These are phyloP conservation scores for Stramenopiles sp. DNA, from an alignment of 352 stramenopile genomes.

Conservation along the genomic window DNA sequence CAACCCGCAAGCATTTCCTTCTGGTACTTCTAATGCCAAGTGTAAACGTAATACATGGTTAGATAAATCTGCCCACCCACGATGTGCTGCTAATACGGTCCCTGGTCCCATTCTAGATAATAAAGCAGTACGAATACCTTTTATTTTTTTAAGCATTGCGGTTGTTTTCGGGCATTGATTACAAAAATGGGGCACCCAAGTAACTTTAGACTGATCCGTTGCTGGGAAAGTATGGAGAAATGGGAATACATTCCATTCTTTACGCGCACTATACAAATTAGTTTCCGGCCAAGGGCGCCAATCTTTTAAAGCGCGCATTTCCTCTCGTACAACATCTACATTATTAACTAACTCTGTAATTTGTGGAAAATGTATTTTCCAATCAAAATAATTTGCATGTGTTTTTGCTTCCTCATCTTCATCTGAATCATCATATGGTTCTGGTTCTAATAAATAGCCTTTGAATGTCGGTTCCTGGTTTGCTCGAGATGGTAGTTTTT, in stretches of 20 bases:
- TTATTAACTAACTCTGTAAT: no score
- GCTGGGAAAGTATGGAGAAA: conserved; percentile 45
- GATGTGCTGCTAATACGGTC: conserved; percentile 37
- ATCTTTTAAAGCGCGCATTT: no score
- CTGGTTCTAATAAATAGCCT: no score
- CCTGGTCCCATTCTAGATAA: conserved; percentile 35
- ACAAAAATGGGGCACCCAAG: conserved; percentile 33
- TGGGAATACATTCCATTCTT: conserved; percentile 47
- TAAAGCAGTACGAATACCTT: conserved; percentile 33
- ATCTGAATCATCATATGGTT: no score
- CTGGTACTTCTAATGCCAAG: conserved; percentile 36
- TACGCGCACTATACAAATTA: no score
- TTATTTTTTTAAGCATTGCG: conserved; percentile 26
- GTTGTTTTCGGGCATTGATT: conserved; percentile 30
- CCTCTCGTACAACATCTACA: no score
- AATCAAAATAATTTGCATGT: no score
- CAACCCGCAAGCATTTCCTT: conserved; percentile 30
- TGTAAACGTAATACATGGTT: conserved; percentile 48
- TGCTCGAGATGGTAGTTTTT: no score
- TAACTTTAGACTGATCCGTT: conserved; percentile 25
- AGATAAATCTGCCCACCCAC: conserved; percentile 42
- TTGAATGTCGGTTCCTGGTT: no score
- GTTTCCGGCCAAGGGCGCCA: no score
- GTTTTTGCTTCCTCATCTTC: no score
- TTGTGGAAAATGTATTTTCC: no score